Percentiles rank a stretch among this genome's conserved stretches.
phyloP scores from a whole-genome alignment of 2,329 filamentous ascomycete genomes.

The Colletotrichum sidae region DNA sequence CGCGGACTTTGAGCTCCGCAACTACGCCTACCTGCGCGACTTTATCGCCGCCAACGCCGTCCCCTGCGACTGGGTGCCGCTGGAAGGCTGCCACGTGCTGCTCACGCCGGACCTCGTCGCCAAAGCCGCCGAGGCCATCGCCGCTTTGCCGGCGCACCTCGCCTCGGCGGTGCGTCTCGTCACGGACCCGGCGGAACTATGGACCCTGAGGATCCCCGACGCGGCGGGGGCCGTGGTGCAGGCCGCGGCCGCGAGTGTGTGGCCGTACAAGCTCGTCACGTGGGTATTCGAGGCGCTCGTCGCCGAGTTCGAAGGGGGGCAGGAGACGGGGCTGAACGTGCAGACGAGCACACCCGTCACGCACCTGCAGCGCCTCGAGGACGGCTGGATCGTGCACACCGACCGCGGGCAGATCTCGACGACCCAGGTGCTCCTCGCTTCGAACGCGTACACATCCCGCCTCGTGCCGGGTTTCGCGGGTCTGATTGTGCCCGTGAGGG shows the following conservation, averaged over 20 bases:
- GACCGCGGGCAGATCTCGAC: slow-evolving; percentile 74
- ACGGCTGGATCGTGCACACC: slow-evolving; percentile 70
- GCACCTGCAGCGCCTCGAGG: slow-evolving; percentile 51
- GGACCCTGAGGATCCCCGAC: slow-evolving; percentile 63
- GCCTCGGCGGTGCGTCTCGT: slow-evolving; percentile 59
- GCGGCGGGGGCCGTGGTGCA: slow-evolving; percentile 75
- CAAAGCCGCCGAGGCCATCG: slow-evolving; percentile 62
- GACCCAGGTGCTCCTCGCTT: slow-evolving; percentile 77
- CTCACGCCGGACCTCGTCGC: slow-evolving; percentile 67
- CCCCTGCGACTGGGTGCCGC: slow-evolving; percentile 75
- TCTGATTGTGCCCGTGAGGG: slow-evolving; percentile 81
- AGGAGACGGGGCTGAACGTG: slow-evolving; percentile 67
- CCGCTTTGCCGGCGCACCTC: slow-evolving; percentile 69
- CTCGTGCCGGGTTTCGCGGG: slow-evolving; percentile 76
- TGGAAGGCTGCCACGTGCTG: slow-evolving; percentile 73
- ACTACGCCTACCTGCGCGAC: slow-evolving; percentile 69
- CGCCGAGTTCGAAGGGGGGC: slow-evolving; percentile 42
- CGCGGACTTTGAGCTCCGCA: slow-evolving; percentile 78
- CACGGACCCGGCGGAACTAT: slow-evolving; percentile 53
- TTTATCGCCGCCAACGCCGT: slow-evolving; percentile 69
- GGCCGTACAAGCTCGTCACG: slow-evolving; percentile 87
- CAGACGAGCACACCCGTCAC: slow-evolving; percentile 79
- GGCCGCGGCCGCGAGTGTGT: slow-evolving; percentile 74
- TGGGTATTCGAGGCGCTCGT: slow-evolving; percentile 75
- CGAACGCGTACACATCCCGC: slow-evolving; percentile 85